Percentiles rank a stretch among this genome's conserved stretches.
These are phyloP conservation scores for Hypoxylon cercidicola DNA, from an alignment of 495 filamentous ascomycete species.

Conservation along the genomic window DNA sequence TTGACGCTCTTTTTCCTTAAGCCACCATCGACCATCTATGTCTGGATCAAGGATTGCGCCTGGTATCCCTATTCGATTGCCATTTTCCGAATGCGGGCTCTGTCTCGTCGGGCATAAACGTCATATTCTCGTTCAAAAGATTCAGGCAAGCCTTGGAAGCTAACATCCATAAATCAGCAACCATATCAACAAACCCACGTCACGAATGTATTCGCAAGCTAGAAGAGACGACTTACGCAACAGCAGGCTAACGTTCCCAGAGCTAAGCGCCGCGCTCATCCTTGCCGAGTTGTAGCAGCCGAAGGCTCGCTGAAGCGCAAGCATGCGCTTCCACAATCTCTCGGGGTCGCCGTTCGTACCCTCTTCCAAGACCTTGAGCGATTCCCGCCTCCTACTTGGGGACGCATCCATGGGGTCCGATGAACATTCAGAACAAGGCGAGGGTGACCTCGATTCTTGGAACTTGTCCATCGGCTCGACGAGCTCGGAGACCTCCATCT, in stretches of 20 bases:
- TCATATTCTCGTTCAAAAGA: conserved; percentile 56
- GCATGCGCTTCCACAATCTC: conserved; percentile 57
- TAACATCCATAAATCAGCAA: conserved; percentile 31
- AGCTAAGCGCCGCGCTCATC: conserved; percentile 55
- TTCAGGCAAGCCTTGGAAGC: conserved; percentile 56
- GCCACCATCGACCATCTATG: background rate
- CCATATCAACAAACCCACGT: conserved; percentile 10
- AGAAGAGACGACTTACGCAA: conserved; percentile 50
- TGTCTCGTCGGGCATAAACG: conserved; percentile 51
- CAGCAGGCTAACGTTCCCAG: conserved; percentile 44
- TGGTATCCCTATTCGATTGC: conserved; percentile 4
- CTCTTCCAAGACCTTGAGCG: conserved; percentile 44
- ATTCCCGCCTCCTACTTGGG: conserved; percentile 38
- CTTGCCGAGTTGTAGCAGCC: conserved; percentile 59
- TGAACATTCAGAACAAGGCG: conserved; percentile 38
- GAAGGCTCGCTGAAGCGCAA: conserved; percentile 54
- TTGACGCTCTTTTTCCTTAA: background rate
- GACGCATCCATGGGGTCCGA: conserved; percentile 17
- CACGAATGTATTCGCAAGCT: conserved; percentile 1
- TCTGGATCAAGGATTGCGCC: conserved; percentile 15
- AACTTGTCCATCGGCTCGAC: conserved; percentile 28
- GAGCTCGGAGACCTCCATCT: conserved; percentile 16
- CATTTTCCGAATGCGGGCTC: conserved; percentile 20
- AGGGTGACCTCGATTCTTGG: conserved; percentile 35
- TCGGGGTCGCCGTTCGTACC: conserved; percentile 48